Base-by-base conservation (phyloP, 2,329 filamentous ascomycete genomes). In the Aspergillus sp. region DNA sequence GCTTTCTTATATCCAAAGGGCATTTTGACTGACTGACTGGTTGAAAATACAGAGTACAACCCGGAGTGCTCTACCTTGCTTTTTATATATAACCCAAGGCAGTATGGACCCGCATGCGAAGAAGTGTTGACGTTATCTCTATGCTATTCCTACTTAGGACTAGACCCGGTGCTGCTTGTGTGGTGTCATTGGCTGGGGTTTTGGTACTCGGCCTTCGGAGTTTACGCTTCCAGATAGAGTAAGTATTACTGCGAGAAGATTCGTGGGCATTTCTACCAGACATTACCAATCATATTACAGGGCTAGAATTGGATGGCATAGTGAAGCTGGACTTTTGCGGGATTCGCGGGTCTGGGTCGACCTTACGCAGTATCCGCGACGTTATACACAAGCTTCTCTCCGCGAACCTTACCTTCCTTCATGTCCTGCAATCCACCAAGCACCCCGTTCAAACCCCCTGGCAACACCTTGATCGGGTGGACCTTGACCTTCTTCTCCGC, bases 1-100 rank as follows among this genome's bases (percentile, higher is more conserved):
- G 77, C 67, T 59, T 77, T 76, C 52, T 73, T 74, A 64, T 77
- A 78, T 34, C 61, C 60, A 48, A 73, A 64, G 50, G 67, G 56
- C 74, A 75, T 68, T 34, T 7, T 49, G 32, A 19, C 19, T 19
- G 19, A 19, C 19, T 19, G 19, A 2, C 19, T 19, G 19, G 2
- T 19, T 19, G 19, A 19, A 19, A 19, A 19, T 19, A 19, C 19
- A 19, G 2, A 19, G 2, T 19, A 19, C 19, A 19, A 19, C 19
- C 19, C 19, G 19, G 19, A 19, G 19, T 19, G 19, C 19, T 19
- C 19, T 19, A 19, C 19, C 19, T 19, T 19, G 19, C 2, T 2
- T 2, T 19, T 19, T 19, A 19, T 19, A 19, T 19, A 19, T 19
- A 19, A 2, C 19, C 19, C 19, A 2, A 19, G 19, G 19, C 19